Conservation (phyloP, 108 stramenopile species). For the Licmophora abbreviata region DNA sequence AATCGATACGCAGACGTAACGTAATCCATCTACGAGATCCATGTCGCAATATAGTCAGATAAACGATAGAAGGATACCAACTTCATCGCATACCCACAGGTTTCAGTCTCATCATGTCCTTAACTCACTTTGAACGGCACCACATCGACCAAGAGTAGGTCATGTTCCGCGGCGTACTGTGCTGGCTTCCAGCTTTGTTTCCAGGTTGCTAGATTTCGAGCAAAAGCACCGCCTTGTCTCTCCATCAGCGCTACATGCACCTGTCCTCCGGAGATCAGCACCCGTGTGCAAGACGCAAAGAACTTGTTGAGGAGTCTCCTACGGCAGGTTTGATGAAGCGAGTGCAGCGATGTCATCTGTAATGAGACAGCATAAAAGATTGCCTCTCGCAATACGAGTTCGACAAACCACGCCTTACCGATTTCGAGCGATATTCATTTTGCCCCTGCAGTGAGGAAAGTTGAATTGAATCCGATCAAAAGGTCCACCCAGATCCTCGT, state of each 20-base stretch:
- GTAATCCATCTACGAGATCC: too few species aligned
- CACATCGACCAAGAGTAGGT: conserved; percentile 4
- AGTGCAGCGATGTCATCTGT: too few species aligned
- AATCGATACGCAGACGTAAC: background rate
- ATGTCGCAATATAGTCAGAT: too few species aligned
- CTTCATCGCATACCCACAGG: background rate
- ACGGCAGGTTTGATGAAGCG: too few species aligned
- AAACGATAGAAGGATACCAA: background rate
- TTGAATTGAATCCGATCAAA: conserved; percentile 22
- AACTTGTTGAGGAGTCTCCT: conserved; percentile 6
- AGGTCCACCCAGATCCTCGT: background rate
- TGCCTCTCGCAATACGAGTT: too few species aligned
- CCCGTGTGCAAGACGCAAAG: background rate
- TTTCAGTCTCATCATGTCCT: background rate
- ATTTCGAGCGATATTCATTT: conserved; percentile 7
- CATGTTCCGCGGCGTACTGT: conserved; percentile 5
- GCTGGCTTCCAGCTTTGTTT: conserved; percentile 14
- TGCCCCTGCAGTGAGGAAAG: conserved; percentile 19
- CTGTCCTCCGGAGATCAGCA: background rate
- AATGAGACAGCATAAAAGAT: too few species aligned
- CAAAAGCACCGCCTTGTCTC: conserved; percentile 5
- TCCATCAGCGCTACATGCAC: conserved; percentile 13
- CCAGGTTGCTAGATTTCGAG: conserved; percentile 2
- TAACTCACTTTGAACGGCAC: background rate
- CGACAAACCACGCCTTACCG: too few species aligned